Evolutionary conservation across 2,329 filamentous ascomycete genomes (phyloP), one percentile per base, ranked within the genome.

Genomic region (Amylocarpus encephaloides): DNA sequence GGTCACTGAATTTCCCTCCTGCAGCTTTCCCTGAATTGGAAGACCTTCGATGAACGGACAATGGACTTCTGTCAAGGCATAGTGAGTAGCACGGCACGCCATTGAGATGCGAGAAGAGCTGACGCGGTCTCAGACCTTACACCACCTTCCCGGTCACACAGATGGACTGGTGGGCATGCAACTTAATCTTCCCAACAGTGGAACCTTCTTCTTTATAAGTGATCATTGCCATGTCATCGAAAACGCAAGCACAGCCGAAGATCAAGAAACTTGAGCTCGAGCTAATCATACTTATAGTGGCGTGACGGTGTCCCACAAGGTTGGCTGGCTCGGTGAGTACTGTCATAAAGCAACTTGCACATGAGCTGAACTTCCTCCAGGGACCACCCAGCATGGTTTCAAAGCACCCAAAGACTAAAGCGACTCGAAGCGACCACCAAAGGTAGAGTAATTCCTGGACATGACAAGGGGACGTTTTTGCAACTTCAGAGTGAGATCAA

Each of bases 51-150:
- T 34, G 70, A 70, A 6, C 53, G 63, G 2, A 62, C 64, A 5
- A 56, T 72, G 5, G 70, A 73, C 15, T 58, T 72, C 9, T 70
- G 56, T 43, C 66, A 68, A 43, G 70, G 71, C 0, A 67, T 73
- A 34, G 48, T 50, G 36, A 50, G 48, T 39, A 19, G 18, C 34
- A 29, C 29, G 9, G 15, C 10, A 38, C 33, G 11, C 26, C 9
- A 11, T 6, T 29, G 11, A 12, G 11, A 9, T 16, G 9, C 5
- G 19, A n/a, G 26, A 5, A 16, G 26, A 13, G n/a, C 26, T 38
- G 12, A 43, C 33, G 6, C 7, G 26, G 10, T 32, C 22, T 12
- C 19, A 50, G 48, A 62, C 61, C 6, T 46, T 63, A 11, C 60
- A 62, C 49, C 60, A 62, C 47, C 49, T 61, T 12, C 61, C 60